Conservation (phyloP, 768 basidiomycete genomes). For the Russula abietina region DNA sequence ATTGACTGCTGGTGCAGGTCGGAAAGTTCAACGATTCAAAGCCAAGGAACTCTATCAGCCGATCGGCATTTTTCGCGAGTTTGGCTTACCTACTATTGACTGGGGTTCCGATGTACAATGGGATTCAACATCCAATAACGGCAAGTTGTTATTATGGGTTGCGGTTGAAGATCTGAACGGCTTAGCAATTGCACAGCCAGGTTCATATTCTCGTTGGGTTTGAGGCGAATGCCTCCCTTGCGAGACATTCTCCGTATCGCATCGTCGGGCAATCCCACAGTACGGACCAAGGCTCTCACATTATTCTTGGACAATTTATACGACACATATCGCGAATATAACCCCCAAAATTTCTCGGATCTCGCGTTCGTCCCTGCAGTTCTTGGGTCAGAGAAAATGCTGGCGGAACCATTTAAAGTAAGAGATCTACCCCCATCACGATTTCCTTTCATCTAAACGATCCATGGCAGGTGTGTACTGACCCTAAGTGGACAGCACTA, state of each 20-base stretch:
- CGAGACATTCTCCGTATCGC: conserved; percentile 63
- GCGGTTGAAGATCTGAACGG: not conserved
- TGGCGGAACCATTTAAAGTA: conserved; percentile 66
- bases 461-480: conserved; percentile 62
- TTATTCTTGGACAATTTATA: conserved; percentile 76
- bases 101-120: conserved; percentile 81
- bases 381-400: conserved; percentile 41
- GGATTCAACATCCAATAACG: conserved; percentile 80
- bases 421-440: conserved; percentile 18
- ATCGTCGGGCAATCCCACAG: conserved; percentile 44
- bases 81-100: conserved; percentile 78
- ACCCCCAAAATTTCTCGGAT: conserved; percentile 46
- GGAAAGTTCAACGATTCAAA: conserved; percentile 32
- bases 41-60: conserved; percentile 87
- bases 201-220: conserved; percentile 66
- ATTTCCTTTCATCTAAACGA: not conserved
- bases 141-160: conserved; percentile 34
- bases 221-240: conserved; percentile 64
- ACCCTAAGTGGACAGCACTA: conserved; percentile 60
- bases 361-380: conserved; percentile 77
- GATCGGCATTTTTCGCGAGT: conserved; percentile 54
- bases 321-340: conserved; percentile 54
- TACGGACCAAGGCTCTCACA: conserved; percentile 59
- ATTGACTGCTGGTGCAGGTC: conserved; percentile 24
- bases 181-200: conserved; percentile 48